Evolutionary conservation across 345 rosid genomes (phyloP), one percentile per base, ranked within the genome.

Genomic region (Dipteronia sinensis): DNA sequence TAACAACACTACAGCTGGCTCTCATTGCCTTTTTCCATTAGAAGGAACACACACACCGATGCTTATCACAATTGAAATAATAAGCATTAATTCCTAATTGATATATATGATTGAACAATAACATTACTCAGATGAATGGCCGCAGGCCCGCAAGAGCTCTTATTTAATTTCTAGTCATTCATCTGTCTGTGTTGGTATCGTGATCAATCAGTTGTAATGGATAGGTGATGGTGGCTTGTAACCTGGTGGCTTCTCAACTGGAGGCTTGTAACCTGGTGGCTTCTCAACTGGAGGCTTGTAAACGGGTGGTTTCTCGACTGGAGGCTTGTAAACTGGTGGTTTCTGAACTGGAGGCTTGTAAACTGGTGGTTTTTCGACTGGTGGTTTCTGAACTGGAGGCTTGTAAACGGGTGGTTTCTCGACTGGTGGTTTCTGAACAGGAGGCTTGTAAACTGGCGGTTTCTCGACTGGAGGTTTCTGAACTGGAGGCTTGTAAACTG

Each of bases 261-360:
- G 46, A 7, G 46, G 46, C 46, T 42, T 42, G 72, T 71, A 31
- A 38, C 1, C 6, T 0, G 46, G 46, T 46, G 49, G 49, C 2
- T 42, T 42, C 46, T 42, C 46, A 0, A 42, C 46, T 66, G 27
- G 27, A 27, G 53, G 74, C 44, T 70, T 53, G 42, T 70, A 66
- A 22, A 72, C 51, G 15, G 27, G 77, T 29, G 56, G 25, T 25
- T 53, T 17, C 23, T 29, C 55, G 11, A 55, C 11, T 29, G 79
- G 79, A 5, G 83, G 77, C 16, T 44, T 53, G 76, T 75, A 53
- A 3, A 65, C 12, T 0, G 83, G 80, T 2, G 82, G 22, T 10
- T 75, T 40, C 72, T 71, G 17, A 17, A 44, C 49, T 11, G 76
- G 80, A 15, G 65, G 61, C 10, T 38, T 68, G 58, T 22, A 6